Evolutionary conservation across 768 basidiomycete species (phyloP), one percentile per base, ranked within the genome.

Genomic region (Rossbeevera mucosa): DNA sequence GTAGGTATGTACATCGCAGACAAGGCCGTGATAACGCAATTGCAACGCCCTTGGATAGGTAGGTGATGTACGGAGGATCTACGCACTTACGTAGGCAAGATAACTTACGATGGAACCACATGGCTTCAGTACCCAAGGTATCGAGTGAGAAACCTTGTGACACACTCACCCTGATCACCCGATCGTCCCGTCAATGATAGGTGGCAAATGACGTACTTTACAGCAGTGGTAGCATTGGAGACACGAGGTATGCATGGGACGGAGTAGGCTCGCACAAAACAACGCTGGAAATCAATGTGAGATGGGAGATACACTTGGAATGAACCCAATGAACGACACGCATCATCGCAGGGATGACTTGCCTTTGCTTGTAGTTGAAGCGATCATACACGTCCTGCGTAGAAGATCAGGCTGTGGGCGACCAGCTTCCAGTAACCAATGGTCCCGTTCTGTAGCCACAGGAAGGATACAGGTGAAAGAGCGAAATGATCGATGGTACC

Each of bases 161-260:
- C n/a, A n/a, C n/a, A n/a, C n/a, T n/a, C n/a, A n/a, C n/a, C n/a
- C n/a, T n/a, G n/a, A n/a, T n/a, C n/a, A n/a, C n/a, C n/a, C n/a
- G n/a, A n/a, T n/a, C n/a, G n/a, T n/a, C n/a, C n/a, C n/a, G n/a
- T n/a, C n/a, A n/a, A 25, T 12, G 14, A 5, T 2, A 13, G 9
- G 13, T 4, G 18, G 13, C 12, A 16, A 24, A 41, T 11, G 29
- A 53, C 56, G 28, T 49, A 81, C 82, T 82, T 86, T 47, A 90
- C 76, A 14, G 85, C 65, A 12, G 78, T 57, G 0, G n/a, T n/a
- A n/a, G n/a, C n/a, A n/a, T n/a, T n/a, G 8, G 88, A 80, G 43
- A 93, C 82, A 45, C 85, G 78, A 0, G 88, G 86, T 51, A 91
- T 85, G 0, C 82, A 81, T 0, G 88, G 88, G 3, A 88, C 75